Evolutionary conservation across 2,329 filamentous ascomycete genomes (phyloP).

Genomic region (Ascochyta viciae-villosae): DNA sequence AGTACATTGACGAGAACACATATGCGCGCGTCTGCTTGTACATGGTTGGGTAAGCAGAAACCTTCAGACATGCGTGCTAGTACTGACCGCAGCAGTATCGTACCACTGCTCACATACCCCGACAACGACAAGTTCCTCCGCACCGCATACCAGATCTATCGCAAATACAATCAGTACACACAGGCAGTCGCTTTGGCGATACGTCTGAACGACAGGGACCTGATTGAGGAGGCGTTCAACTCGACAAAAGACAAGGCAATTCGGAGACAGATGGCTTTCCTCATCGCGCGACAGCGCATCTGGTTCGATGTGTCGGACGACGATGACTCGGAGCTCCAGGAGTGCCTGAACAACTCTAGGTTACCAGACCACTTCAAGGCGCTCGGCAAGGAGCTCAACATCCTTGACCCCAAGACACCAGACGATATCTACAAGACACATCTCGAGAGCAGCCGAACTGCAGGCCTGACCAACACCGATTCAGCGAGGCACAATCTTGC

Average conservation of each 20-base stretch:
- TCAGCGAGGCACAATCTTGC: constrained; percentile 95
- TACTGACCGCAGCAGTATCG: constrained; percentile 69
- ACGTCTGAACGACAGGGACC: constrained; percentile 82
- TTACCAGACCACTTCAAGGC: constrained; percentile 92
- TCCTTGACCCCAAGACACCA: constrained; percentile 93
- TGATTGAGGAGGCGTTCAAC: constrained; percentile 84
- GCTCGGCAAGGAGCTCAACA: constrained; percentile 93
- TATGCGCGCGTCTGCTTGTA: constrained; percentile 94
- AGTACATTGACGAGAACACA: constrained; percentile 92
- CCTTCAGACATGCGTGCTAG: neutral
- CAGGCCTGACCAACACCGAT: constrained; percentile 91
- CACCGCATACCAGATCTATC: constrained; percentile 93
- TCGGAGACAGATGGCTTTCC: constrained; percentile 92
- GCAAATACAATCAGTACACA: constrained; percentile 88
- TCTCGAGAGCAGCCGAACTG: constrained; percentile 91
- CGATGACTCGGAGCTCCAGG: constrained; percentile 76
- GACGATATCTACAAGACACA: constrained; percentile 99
- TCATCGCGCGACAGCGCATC: constrained; percentile 91
- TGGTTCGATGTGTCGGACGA: constrained; percentile 75
- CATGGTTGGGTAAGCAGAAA: constrained; percentile 73
- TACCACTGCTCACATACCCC: constrained; percentile 94
- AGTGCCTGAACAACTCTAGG: constrained; percentile 86
- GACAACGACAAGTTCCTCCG: constrained; percentile 96
- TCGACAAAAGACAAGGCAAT: constrained; percentile 80
- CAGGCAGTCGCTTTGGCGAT: constrained; percentile 96